Percentiles rank a stretch among this genome's conserved stretches.
phyloP scores from a whole-genome alignment of 2,329 filamentous ascomycete genomes.

The Helotiales sp. region DNA sequence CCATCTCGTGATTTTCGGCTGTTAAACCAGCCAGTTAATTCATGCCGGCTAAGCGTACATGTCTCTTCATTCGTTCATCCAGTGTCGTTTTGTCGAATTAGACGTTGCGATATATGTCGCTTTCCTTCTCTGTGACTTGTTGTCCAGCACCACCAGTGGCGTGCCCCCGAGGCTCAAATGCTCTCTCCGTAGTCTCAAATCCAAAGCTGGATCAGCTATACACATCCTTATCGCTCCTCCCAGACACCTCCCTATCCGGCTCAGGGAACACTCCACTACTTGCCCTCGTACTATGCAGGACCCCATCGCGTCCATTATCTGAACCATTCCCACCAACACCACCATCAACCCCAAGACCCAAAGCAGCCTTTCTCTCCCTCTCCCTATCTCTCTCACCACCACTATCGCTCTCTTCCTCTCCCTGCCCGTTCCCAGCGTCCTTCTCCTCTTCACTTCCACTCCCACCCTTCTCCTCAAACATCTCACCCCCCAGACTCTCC shows the following conservation, averaged over 20 bases:
- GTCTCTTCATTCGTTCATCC: background rate
- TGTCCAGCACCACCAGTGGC: background rate
- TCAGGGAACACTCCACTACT: slow-evolving; percentile 17
- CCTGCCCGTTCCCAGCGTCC: background rate
- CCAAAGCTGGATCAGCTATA: slow-evolving; percentile 4
- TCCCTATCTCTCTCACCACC: background rate
- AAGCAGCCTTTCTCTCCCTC: background rate
- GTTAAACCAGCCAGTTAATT: background rate
- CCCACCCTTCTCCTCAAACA: background rate
- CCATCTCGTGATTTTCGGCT: background rate
- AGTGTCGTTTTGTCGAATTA: background rate
- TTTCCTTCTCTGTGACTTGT: background rate
- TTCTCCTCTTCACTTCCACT: background rate
- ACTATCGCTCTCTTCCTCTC: slow-evolving; percentile 4
- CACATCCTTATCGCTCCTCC: slow-evolving; percentile 4
- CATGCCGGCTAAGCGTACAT: background rate
- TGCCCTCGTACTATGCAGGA: slow-evolving; percentile 11
- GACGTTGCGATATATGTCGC: background rate
- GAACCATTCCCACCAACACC: background rate
- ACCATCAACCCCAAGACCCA: background rate
- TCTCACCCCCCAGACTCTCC: background rate
- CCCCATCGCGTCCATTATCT: background rate
- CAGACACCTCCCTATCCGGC: background rate
- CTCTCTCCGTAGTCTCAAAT: background rate
- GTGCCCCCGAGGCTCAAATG: too few relatives aligned